phyloP scores from a whole-genome alignment of 441 rosid species.

The Eutrema salsugineum region DNA sequence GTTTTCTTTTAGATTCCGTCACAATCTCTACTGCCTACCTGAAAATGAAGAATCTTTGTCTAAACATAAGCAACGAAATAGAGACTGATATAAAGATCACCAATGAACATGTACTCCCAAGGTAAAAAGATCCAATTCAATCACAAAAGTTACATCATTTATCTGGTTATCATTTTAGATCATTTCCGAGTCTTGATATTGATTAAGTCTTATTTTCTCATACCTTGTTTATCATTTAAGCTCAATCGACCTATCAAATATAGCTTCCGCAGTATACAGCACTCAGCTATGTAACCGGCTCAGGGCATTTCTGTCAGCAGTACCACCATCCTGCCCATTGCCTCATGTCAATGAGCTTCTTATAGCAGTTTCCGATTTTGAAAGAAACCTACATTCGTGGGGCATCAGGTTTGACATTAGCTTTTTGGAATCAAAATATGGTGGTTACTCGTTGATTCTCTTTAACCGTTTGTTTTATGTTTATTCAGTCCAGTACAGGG shows the following conservation, averaged over 20 bases:
- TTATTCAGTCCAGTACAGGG: conserved; percentile 67
- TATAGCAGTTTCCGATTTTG: conserved; percentile 77
- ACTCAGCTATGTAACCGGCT: conserved; percentile 71
- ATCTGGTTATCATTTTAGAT: not conserved
- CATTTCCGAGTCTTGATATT: not conserved
- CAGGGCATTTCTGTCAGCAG: conserved; percentile 72
- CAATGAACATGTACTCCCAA: conserved; percentile 85
- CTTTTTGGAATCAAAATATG: not conserved
- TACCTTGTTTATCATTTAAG: conserved; percentile 41
- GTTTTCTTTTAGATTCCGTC: conserved; percentile 68
- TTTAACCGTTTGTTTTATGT: conserved; percentile 4
- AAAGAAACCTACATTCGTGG: conserved; percentile 81
- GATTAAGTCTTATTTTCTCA: not conserved
- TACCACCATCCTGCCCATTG: conserved; percentile 87
- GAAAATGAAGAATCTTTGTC: conserved; percentile 80
- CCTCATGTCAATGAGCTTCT: conserved; percentile 86
- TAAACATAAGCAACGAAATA: conserved; percentile 63
- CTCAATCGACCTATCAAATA: conserved; percentile 84
- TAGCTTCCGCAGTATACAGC: conserved; percentile 82
- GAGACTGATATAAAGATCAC: conserved; percentile 87
- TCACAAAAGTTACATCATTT: not conserved
- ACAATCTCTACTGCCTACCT: conserved; percentile 84
- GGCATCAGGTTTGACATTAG: conserved; percentile 67
- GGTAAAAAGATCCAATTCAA: conserved; percentile 36
- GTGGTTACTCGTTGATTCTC: not conserved